phyloP scores from a whole-genome alignment of 139 green algal genomes.

The Pycnococcus provasolii region DNA sequence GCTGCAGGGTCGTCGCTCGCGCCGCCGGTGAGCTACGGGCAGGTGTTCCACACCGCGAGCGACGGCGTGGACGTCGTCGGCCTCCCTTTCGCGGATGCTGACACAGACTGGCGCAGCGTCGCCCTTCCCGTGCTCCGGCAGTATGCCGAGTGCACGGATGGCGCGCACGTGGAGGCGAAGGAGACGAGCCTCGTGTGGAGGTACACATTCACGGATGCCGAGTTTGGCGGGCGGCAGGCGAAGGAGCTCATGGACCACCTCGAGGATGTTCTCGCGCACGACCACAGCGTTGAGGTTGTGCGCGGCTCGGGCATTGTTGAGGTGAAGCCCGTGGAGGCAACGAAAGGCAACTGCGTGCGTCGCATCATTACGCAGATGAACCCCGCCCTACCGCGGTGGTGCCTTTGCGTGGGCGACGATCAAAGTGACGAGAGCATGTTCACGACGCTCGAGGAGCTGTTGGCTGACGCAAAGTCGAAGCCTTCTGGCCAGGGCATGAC shows the following conservation, averaged over 20 bases:
- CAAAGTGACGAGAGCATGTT: conserved; percentile 98
- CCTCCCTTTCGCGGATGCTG: neutral
- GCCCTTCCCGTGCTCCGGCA: conserved; percentile 42
- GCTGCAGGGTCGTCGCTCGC: neutral
- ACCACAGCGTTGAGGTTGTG: conserved; percentile 73
- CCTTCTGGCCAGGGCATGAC: too few species aligned
- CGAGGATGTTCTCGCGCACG: conserved; percentile 81
- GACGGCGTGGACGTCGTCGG: too few species aligned
- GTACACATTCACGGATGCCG: conserved; percentile 86
- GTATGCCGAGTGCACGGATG: conserved; percentile 90
- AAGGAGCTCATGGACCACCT: conserved; percentile 98
- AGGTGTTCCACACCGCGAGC: too few species aligned
- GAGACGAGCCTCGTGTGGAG: conserved; percentile 84
- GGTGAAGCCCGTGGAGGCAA: conserved; percentile 76
- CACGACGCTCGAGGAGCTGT: conserved; percentile 64
- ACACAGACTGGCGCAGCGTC: conserved; percentile 21
- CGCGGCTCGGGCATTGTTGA: conserved; percentile 68
- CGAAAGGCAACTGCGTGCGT: conserved; percentile 83
- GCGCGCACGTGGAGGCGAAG: conserved; percentile 83
- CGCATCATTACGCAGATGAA: too few species aligned
- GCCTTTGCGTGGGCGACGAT: conserved; percentile 93
- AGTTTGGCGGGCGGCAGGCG: conserved; percentile 93
- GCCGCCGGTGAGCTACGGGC: neutral
- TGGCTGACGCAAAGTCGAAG: neutral
- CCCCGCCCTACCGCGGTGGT: too few species aligned